phyloP scores from a whole-genome alignment of 2,329 filamentous ascomycete genomes.

The Fusarium euwallaceae region DNA sequence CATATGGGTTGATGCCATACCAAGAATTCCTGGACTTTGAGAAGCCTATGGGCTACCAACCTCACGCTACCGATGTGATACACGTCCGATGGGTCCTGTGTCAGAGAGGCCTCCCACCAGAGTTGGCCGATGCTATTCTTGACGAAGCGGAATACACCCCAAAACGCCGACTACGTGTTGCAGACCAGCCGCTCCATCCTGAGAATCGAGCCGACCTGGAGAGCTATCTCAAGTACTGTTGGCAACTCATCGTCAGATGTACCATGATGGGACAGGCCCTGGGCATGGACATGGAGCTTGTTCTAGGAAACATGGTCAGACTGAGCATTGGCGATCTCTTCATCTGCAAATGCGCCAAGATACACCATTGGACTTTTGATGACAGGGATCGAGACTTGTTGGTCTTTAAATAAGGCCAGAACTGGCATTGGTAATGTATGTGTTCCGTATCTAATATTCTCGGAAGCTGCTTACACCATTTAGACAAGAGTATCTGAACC shows the following conservation, averaged over 20 bases:
- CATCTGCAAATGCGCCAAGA: background rate
- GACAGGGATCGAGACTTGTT: background rate
- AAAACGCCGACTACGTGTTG: background rate
- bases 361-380: background rate
- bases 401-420: background rate
- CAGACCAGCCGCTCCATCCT: background rate
- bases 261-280: slow-evolving; percentile 16
- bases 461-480: background rate
- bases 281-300: background rate
- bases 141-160: background rate
- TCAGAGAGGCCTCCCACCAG: slow-evolving; percentile 1
- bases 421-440: background rate
- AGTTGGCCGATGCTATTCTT: background rate
- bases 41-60: background rate
- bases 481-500: background rate
- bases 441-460: background rate
- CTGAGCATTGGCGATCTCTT: background rate
- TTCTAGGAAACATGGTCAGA: background rate
- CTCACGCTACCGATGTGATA: background rate
- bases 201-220: background rate
- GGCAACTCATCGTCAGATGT: slow-evolving; percentile 21
- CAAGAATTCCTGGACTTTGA: slow-evolving; percentile 17
- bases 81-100: background rate
- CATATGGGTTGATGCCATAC: slow-evolving; percentile 23
- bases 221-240: slow-evolving; percentile 22